Evolutionary conservation across 2,329 filamentous ascomycete species (phyloP).

Genomic region (Pseudogymnoascus sp.): DNA sequence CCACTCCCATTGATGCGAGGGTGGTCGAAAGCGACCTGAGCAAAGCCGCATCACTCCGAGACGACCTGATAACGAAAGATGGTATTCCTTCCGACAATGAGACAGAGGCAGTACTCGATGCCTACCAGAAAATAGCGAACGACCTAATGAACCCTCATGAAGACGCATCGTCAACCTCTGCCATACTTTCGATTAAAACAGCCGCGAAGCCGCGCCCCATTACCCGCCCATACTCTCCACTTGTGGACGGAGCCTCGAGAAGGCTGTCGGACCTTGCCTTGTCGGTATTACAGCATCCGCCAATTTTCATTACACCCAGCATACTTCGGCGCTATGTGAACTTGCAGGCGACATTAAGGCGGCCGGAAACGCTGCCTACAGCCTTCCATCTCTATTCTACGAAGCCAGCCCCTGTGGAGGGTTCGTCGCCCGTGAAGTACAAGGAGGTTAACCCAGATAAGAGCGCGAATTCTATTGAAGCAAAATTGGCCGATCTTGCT

Average conservation of each 20-base stretch:
- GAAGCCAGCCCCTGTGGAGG: constrained; percentile 65
- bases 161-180: constrained; percentile 41
- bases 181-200: constrained; percentile 41
- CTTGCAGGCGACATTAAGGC: constrained; percentile 65
- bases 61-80: constrained; percentile 19
- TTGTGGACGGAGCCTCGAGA: constrained; percentile 30
- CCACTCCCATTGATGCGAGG: constrained; percentile 12
- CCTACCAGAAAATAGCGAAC: constrained; percentile 22
- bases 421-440: constrained; percentile 53
- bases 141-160: constrained; percentile 20
- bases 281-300: constrained; percentile 62
- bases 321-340: constrained; percentile 69
- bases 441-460: constrained; percentile 59
- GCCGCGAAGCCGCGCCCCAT: constrained; percentile 14
- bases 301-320: constrained; percentile 70
- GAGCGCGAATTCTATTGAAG: constrained; percentile 63
- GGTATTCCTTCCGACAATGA: constrained; percentile 21
- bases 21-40: constrained; percentile 20
- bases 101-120: constrained; percentile 15
- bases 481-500: constrained; percentile 63
- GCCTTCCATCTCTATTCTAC: constrained; percentile 75
- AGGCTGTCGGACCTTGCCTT: constrained; percentile 57
- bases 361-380: constrained; percentile 68
- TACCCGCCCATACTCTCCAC: constrained; percentile 16
- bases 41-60: constrained; percentile 18